Evolutionary conservation across 225 moss, liverwort and hornwort genomes (phyloP).

Genomic region (Climacium dendroides): DNA sequence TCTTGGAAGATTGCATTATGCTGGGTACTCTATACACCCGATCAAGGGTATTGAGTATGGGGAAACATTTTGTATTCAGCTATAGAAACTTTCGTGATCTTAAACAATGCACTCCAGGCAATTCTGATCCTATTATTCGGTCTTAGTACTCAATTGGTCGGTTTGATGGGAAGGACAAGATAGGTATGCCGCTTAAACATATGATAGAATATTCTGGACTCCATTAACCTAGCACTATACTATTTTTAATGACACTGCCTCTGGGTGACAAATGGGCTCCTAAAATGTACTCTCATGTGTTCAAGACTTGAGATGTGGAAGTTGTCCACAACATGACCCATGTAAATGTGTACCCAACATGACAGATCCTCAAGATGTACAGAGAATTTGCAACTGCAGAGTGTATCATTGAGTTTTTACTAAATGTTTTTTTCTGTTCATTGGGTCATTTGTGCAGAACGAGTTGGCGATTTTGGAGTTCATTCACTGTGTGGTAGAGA

Average conservation of each 20-base stretch:
- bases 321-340: neutral
- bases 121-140: neutral
- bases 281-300: neutral
- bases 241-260: neutral
- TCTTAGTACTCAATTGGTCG: neutral
- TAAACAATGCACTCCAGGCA: neutral
- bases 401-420: neutral
- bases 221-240: neutral
- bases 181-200: neutral
- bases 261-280: neutral
- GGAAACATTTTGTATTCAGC: neutral
- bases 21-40: neutral
- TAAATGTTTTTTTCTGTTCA: neutral
- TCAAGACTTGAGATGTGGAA: neutral
- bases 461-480: slow-evolving; percentile 96
- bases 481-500: slow-evolving; percentile 95
- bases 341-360: neutral
- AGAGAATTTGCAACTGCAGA: neutral
- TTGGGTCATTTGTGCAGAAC: slow-evolving; percentile 42
- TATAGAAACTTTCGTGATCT: neutral
- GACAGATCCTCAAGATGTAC: neutral
- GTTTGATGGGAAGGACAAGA: neutral
- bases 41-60: neutral
- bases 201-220: neutral
- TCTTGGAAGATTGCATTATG: neutral